Base-by-base conservation (phyloP, 1,139 yeast species). In the Yamadazyma membranifaciens region DNA sequence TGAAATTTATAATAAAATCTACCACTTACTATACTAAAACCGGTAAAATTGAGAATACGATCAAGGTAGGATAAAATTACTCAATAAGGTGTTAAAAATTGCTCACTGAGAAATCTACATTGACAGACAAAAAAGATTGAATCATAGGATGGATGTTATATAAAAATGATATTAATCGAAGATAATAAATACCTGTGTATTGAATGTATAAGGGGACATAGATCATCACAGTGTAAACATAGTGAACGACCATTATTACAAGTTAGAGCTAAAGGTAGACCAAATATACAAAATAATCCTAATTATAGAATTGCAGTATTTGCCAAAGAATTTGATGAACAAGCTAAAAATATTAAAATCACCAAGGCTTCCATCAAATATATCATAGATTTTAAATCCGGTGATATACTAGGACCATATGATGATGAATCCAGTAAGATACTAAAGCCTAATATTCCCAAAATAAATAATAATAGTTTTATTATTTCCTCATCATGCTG, bases 181-280 rank as follows among this genome's bases (percentile, higher is more conserved):
- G 87, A 87, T 32, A 84, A 78, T 52, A 87, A 92, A 56, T 87
- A 87, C 59, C 89, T 96, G n/a, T 92, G 96, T 60, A 78, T 81
- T 45, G 84, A 83, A 54, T 92, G 98, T 58, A 88, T 92, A 31
- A 71, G 97, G 34, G 98, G 98, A 15, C 98, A 92, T 59, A 66
- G 98, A 34, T 86, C 96, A 3, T 82, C 94, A 3, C 80, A 83
- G 42, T 92, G 98, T 60, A 79, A 79, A 44, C 98, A 92, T 60
- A 80, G 85, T 36, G 72, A 77, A 38, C 71, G 96, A 37, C 89
- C 94, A 28, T 67, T 91, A 31, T 80, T 88, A 15, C 88, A 87
- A 52, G 96, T 91, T n/a, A 72, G 96, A 33, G 78, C 87, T 28
- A 77, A 95, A 45, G 98, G 98, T 0, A 67, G 98, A 38, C 97